Percentiles rank a stretch among this genome's conserved stretches.
These are phyloP conservation scores for Venturia asperata DNA, from an alignment of 2,329 filamentous ascomycete genomes.

Conservation along the genomic window DNA sequence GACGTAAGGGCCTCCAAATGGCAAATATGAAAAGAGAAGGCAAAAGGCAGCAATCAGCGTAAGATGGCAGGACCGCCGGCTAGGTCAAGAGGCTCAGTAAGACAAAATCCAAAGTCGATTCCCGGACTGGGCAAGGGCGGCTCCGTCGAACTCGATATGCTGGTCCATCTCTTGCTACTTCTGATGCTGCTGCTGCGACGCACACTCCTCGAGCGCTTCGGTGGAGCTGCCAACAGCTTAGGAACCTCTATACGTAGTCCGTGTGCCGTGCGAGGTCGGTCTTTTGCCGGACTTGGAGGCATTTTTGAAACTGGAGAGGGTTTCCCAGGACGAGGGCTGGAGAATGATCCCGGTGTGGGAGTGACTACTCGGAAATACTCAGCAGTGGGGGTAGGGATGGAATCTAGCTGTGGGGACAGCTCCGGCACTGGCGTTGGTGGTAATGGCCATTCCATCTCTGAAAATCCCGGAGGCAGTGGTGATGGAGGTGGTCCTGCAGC, in stretches of 20 bases:
- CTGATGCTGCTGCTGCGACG: background rate
- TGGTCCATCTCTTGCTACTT: conserved; percentile 9
- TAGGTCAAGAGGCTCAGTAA: conserved; percentile 12
- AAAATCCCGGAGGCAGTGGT: conserved; percentile 14
- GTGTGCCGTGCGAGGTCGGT: background rate
- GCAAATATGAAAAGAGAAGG: too few species aligned
- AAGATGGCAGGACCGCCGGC: background rate
- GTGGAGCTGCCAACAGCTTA: conserved; percentile 9
- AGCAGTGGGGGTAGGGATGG: background rate
- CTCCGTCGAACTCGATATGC: conserved; percentile 9
- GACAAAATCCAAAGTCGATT: conserved; percentile 11
- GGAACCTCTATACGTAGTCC: background rate
- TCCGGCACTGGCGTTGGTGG: conserved; percentile 5
- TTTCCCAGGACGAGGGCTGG: background rate
- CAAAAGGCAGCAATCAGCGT: background rate
- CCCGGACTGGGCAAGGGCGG: conserved; percentile 15
- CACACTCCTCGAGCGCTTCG: background rate
- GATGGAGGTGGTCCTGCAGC: conserved; percentile 7
- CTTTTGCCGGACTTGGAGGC: background rate
- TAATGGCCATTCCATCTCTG: conserved; percentile 13
- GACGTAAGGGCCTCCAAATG: background rate
- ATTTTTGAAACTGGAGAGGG: background rate
- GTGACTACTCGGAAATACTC: background rate
- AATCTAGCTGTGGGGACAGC: background rate
- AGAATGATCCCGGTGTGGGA: background rate